These are phyloP conservation scores for Gynostemma pentaphyllum DNA, from an alignment of 306 rosid genomes.

Conservation along the genomic window DNA sequence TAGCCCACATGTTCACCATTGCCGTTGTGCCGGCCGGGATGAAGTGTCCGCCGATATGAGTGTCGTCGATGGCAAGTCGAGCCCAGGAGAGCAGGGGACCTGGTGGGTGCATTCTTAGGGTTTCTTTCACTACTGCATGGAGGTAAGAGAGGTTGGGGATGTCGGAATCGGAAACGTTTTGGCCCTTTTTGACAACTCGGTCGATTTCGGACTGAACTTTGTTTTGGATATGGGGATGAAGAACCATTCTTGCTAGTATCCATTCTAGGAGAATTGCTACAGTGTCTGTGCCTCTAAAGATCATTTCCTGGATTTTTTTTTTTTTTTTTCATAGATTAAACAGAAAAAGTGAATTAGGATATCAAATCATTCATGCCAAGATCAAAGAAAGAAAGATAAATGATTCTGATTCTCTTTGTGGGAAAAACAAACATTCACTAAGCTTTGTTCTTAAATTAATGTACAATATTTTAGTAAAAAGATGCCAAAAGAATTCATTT, in stretches of 20 bases:
- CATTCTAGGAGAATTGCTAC: constrained; percentile 76
- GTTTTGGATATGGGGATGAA: constrained; percentile 61
- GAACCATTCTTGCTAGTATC: constrained; percentile 82
- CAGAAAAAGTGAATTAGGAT: background rate
- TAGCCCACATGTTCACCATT: constrained; percentile 82
- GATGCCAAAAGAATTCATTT: background rate
- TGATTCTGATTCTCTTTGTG: background rate
- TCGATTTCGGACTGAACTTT: constrained; percentile 48
- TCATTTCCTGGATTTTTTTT: constrained; percentile 60
- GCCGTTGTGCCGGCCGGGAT: constrained; percentile 66
- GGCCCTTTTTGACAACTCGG: background rate
- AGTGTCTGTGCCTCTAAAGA: constrained; percentile 82
- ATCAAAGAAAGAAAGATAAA: background rate
- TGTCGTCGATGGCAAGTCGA: constrained; percentile 51
- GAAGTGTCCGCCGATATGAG: constrained; percentile 27
- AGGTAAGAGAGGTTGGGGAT: constrained; percentile 45
- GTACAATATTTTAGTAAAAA: background rate
- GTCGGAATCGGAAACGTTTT: constrained; percentile 32
- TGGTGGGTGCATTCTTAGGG: constrained; percentile 64
- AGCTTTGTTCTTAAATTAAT: background rate
- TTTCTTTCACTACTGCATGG: constrained; percentile 57
- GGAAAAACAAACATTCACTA: background rate
- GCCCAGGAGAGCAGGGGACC: constrained; percentile 89
- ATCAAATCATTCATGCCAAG: background rate
- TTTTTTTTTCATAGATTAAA: no score